A percentile compares a stretch with the other conserved stretches of the same genome.
phyloP scores from a whole-genome alignment of 768 basidiomycete species.

The Rubroboletus satanas region DNA sequence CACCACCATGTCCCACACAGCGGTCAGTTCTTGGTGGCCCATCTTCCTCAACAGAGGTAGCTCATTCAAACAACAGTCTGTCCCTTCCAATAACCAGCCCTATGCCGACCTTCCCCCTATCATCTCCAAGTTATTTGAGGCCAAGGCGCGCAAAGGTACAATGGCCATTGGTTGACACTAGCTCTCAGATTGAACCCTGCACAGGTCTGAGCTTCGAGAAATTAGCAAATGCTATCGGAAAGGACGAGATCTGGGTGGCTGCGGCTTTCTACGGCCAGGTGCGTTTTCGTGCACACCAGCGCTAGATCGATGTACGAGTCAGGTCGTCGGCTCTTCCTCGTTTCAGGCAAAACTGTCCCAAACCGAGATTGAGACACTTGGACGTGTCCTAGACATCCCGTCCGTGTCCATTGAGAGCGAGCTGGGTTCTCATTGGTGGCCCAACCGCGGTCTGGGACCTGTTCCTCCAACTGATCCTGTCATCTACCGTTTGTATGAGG shows the following conservation, averaged over 20 bases:
- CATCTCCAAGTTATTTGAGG: slow-evolving; percentile 51
- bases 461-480: slow-evolving; percentile 76
- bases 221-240: slow-evolving; percentile 60
- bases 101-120: slow-evolving; percentile 52
- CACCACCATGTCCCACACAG: slow-evolving; percentile 36
- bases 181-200: not conserved
- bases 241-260: slow-evolving; percentile 80
- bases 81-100: slow-evolving; percentile 42
- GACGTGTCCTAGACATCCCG: slow-evolving; percentile 46
- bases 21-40: slow-evolving; percentile 27
- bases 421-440: slow-evolving; percentile 69
- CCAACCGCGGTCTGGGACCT: slow-evolving; percentile 63
- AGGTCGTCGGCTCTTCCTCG: not conserved
- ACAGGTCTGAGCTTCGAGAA: slow-evolving; percentile 66
- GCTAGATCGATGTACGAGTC: not conserved
- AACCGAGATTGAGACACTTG: slow-evolving; percentile 56
- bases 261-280: slow-evolving; percentile 82
- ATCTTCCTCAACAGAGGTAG: not conserved
- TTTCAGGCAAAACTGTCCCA: slow-evolving; percentile 62
- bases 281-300: slow-evolving; percentile 6
- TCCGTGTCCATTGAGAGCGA: slow-evolving; percentile 37
- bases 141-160: slow-evolving; percentile 62
- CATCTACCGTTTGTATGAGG: slow-evolving; percentile 80
- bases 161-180: not conserved
- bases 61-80: slow-evolving; percentile 27